Base-by-base conservation (phyloP, 306 rosid genomes). In the Cucurbita argyrosperma region DNA sequence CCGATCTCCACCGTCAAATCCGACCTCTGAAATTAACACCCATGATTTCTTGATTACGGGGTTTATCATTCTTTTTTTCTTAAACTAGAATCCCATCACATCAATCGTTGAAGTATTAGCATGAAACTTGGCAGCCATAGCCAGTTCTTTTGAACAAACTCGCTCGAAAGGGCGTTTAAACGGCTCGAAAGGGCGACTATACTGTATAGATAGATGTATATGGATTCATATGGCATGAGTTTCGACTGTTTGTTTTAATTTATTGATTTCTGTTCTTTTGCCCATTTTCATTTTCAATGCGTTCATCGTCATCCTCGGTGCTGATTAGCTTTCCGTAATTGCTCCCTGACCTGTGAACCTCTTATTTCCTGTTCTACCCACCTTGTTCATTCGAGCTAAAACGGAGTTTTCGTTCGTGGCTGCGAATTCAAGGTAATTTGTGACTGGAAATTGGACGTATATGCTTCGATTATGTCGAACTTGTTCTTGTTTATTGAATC, bases 251-350 rank as follows among this genome's bases (percentile, higher is more conserved):
- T 38, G 47, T 76, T 71, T 72, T 74, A 6, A 51, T 15, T 51
- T 15, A 5, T n/a, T 69, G 18, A 8, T 57, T 26, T 26, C 51
- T 79, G 66, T 67, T 71, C 2, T 14, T 72, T 21, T 37, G 66
- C 78, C 74, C 60, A 5, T 71, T 82, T 55, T 45, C 58, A 62
- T 52, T 5, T 64, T 82, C 81, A 77, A 66, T 77, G 81, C 87
- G 76, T 59, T 77, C 82, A 1, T 80, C 81, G 49, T 85, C 89
- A 77, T 83, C 85, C 61, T 52, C 65, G 47, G 74, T 87, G 49
- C 81, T 76, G 30, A 21, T 62, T 74, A 14, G 14, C 76, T 49
- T 71, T 70, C 81, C 72, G 73, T 75, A 54, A 18, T 62, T 59
- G 46, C 69, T 71, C 77, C 69, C 67, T 74, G 67, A 53, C 74